Evolutionary conservation across 164 flowering plant genomes (phyloP).

Genomic region (Umbellularia californica): DNA sequence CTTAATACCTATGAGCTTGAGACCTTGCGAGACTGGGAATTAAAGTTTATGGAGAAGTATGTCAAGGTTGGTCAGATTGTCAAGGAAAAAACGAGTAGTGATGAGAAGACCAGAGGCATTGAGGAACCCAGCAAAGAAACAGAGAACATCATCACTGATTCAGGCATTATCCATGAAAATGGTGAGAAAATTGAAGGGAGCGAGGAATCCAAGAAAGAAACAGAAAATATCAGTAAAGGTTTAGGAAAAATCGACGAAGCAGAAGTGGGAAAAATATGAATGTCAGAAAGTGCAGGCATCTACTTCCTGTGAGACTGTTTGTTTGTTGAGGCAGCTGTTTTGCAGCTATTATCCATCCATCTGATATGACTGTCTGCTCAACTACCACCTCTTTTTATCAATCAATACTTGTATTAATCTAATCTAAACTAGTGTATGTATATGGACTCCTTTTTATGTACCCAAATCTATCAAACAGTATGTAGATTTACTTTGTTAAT

Average conservation of each 20-base stretch:
- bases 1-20: constrained; percentile 41
- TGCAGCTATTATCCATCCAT: background rate
- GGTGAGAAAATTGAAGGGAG: background rate
- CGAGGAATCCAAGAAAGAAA: background rate
- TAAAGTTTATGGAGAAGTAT: constrained; percentile 71
- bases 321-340: background rate
- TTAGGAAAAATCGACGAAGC: background rate
- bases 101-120: constrained; percentile 8
- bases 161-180: background rate
- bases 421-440: background rate
- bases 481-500: background rate
- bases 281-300: background rate
- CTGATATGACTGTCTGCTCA: too few relatives aligned
- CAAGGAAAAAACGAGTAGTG: background rate
- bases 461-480: background rate
- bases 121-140: constrained; percentile 5
- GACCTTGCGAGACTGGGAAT: constrained; percentile 71
- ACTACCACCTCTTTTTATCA: too few relatives aligned
- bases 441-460: background rate
- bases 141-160: background rate
- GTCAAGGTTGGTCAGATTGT: constrained; percentile 59
- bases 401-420: too few relatives aligned
- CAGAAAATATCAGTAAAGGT: background rate
- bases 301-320: background rate
- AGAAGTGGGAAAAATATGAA: constrained; percentile 4